Base-by-base conservation (phyloP, 805 yeast species). In the Gaillardinia entomophila region DNA sequence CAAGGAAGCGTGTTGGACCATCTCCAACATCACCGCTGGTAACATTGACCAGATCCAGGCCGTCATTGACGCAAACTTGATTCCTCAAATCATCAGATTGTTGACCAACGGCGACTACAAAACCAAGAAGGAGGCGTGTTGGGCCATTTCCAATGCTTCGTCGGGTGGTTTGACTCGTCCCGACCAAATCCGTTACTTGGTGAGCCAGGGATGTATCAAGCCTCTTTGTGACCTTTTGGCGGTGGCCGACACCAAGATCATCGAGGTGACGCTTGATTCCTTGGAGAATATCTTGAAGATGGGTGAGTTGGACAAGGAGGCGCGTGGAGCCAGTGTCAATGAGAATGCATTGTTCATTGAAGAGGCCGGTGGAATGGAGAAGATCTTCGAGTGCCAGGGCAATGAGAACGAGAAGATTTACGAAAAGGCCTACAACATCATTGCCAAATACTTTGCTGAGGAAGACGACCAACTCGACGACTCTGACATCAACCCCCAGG, bases 1-100 rank as follows among this genome's bases (percentile, higher is more conserved):
- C 55, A 92, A 92, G 60, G 98, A 92, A 68, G 95, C 97, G 4
- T 88, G 98, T 68, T 92, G 98, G 98, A 90, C 98, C 24, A 81
- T 92, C 42, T 89, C 97, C 37, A 92, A 92, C 65, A 89, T 92
- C 55, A 92, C 98, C 23, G 98, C 98, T 15, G 98, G 98, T 51
- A 92, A 86, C 59, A 66, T 89, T 15, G 89, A 83, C 41, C 98
- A 92, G 69, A 88, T 90, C 51, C 97, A 90, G 67, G 90, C 97
- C 12, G 97, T 92, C 32, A 89, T 92, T 50, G 96, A 89, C 57
- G 81, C 90, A 40, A 92, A 92, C 65, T 71, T 92, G 56, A 80
- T 92, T 43, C 98, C 97, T 26, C 95, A 89, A 37, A 74, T 86
- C 44, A 79, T 92, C 48, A 80, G 88, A 56, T 72, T 92, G 57